Percentiles rank a stretch among this genome's conserved stretches.
These are phyloP conservation scores for Boletus subparvulus DNA, from an alignment of 768 basidiomycete species.

Conservation along the genomic window DNA sequence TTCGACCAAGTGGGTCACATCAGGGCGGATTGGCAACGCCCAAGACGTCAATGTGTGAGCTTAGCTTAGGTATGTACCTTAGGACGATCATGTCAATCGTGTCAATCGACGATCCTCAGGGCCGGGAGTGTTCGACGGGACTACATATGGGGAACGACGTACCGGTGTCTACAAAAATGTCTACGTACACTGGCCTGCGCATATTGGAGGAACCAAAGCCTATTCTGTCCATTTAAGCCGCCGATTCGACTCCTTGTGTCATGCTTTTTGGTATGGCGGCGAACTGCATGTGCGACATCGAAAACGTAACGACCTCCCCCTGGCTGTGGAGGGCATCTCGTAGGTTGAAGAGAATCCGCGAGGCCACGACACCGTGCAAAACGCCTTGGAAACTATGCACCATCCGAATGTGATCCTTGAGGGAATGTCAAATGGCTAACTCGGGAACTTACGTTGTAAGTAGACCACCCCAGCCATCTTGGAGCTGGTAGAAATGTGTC, in stretches of 20 bases:
- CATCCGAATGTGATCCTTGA: not conserved
- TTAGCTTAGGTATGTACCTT: no score
- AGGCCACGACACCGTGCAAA: slow-evolving; percentile 8
- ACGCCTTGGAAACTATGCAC: slow-evolving; percentile 9
- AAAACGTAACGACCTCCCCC: not conserved
- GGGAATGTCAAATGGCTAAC: not conserved
- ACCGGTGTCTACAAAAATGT: not conserved
- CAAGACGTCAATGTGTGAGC: not conserved
- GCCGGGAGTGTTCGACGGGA: no score
- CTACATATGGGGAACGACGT: not conserved
- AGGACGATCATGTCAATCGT: not conserved
- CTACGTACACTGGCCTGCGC: not conserved
- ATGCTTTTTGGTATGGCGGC: not conserved
- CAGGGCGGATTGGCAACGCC: not conserved
- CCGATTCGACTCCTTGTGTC: not conserved
- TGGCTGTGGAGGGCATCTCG: not conserved
- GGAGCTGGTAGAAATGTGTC: not conserved
- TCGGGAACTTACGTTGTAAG: not conserved
- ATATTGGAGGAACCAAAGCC: no score
- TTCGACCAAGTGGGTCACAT: not conserved
- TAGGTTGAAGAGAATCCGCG: slow-evolving; percentile 11
- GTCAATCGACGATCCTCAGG: not conserved
- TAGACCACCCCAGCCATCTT: not conserved
- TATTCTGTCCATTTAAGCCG: not conserved
- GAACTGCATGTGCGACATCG: slow-evolving; percentile 2